Evolutionary conservation across 495 filamentous ascomycete species (phyloP).

Genomic region (Penicillium cataractarum): DNA sequence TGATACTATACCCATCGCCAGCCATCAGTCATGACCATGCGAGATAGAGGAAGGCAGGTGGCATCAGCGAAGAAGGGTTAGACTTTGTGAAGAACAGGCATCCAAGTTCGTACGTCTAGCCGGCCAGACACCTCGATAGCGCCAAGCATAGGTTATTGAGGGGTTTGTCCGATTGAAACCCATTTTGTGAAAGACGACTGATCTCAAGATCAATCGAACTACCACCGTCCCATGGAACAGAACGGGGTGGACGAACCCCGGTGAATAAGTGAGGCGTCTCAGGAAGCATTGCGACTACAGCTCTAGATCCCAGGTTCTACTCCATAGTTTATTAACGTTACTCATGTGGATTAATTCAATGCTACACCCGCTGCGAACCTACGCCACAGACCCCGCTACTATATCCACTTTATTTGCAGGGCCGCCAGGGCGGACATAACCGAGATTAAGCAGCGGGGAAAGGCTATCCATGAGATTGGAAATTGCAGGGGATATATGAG

Average conservation of each 20-base stretch:
- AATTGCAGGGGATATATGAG: background rate
- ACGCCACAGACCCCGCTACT: background rate
- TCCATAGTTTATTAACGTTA: conserved; percentile 3
- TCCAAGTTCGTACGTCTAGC: background rate
- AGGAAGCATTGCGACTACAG: conserved; percentile 8
- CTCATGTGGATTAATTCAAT: background rate
- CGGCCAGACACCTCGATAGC: background rate
- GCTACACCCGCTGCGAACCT: conserved; percentile 2
- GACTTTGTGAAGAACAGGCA: conserved; percentile 6
- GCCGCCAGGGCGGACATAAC: background rate
- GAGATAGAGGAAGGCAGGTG: background rate
- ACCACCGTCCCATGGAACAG: conserved; percentile 16
- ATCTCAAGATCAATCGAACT: conserved; percentile 7
- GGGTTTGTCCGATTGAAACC: background rate
- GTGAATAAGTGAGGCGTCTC: background rate
- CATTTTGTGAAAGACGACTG: background rate
- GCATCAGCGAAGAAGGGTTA: background rate
- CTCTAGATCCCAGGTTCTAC: background rate
- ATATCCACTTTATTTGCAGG: background rate
- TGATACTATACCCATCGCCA: conserved; percentile 11
- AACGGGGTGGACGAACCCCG: background rate
- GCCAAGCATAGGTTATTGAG: background rate
- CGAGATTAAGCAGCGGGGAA: conserved; percentile 3
- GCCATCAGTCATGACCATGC: conserved; percentile 10
- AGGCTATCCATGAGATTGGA: background rate